phyloP scores from a whole-genome alignment of 345 rosid species.

The Camelina sativa region DNA sequence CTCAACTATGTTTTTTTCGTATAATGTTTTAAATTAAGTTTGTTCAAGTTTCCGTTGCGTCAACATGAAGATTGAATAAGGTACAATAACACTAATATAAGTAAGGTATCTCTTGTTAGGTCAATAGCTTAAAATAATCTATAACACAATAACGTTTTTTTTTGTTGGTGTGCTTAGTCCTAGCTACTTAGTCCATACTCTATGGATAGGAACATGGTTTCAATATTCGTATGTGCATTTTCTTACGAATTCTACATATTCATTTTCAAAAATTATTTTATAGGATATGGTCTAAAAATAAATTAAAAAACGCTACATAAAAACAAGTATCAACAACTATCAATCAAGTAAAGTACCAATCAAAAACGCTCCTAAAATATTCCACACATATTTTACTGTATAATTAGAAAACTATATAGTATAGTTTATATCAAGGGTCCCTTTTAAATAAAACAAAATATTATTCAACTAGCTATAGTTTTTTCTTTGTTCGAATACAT shows the following conservation, averaged over 20 bases:
- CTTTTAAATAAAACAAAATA: neutral
- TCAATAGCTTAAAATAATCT: neutral
- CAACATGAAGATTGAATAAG: neutral
- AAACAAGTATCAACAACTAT: neutral
- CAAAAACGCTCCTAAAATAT: neutral
- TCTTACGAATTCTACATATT: neutral
- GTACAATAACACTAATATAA: neutral
- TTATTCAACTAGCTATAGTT: neutral
- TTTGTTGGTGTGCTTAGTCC: no score
- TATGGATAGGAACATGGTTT: neutral
- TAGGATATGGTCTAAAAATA: neutral
- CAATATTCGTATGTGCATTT: neutral
- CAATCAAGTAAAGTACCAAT: constrained; percentile 26
- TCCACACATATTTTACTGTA: constrained; percentile 21
- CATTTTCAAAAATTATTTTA: no score
- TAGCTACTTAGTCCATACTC: constrained; percentile 22
- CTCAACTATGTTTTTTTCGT: neutral
- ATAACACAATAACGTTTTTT: neutral
- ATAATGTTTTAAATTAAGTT: neutral
- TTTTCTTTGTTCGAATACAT: neutral
- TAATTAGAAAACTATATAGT: constrained; percentile 26
- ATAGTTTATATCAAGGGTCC: constrained; percentile 23
- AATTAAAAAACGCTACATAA: neutral
- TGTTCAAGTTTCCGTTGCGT: neutral
- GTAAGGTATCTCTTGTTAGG: neutral